A percentile compares a stretch with the other conserved stretches of the same genome.
phyloP scores from a whole-genome alignment of 768 basidiomycete species.

The Russula lepida region DNA sequence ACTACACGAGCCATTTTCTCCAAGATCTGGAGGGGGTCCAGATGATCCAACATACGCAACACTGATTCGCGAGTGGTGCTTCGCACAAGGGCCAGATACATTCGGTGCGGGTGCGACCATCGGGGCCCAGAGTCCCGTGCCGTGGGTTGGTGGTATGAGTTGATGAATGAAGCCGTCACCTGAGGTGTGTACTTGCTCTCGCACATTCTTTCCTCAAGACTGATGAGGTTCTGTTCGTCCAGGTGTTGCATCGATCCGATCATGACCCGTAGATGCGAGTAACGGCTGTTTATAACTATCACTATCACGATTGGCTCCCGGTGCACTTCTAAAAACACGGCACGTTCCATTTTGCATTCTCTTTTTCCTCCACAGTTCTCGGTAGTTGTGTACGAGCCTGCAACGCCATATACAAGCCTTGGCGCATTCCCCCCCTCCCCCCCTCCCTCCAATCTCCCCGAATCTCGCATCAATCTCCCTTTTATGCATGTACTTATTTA shows the following conservation, averaged over 20 bases:
- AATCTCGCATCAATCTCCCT: slow-evolving; percentile 13
- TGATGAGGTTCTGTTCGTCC: neutral
- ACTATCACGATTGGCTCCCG: slow-evolving; percentile 2
- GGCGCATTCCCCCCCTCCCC: neutral
- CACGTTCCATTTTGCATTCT: neutral
- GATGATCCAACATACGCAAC: slow-evolving; percentile 17
- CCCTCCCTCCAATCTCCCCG: neutral
- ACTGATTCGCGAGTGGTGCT: slow-evolving; percentile 22
- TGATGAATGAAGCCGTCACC: neutral
- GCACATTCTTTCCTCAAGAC: neutral
- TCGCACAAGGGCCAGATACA: slow-evolving; percentile 17
- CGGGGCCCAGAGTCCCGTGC: slow-evolving; percentile 12
- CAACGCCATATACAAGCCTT: neutral
- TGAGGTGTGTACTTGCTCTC: neutral
- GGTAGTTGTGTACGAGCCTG: slow-evolving; percentile 3
- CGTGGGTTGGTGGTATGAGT: slow-evolving; percentile 16
- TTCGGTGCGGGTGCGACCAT: slow-evolving; percentile 7
- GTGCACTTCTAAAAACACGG: neutral
- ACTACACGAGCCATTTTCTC: slow-evolving; percentile 3
- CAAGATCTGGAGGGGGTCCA: neutral
- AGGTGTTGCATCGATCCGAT: neutral
- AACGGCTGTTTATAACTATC: slow-evolving; percentile 12
- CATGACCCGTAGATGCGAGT: neutral
- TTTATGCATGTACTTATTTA: slow-evolving; percentile 12
- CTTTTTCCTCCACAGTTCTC: neutral